These are phyloP conservation scores for Prunella vulgaris DNA, from an alignment of 257 asterid genomes.

Conservation along the genomic window DNA sequence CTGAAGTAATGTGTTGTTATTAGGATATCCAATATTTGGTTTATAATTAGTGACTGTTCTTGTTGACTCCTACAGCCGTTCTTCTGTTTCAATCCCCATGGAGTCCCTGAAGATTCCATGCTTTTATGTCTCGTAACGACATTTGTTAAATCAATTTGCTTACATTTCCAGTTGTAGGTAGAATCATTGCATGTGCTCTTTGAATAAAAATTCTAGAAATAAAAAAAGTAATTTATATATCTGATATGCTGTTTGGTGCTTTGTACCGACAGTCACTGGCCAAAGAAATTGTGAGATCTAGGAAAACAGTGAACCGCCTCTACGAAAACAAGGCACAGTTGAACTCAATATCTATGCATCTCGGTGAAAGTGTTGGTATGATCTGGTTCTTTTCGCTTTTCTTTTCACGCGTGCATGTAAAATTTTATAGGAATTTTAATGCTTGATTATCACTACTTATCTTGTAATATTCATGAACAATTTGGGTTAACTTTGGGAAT, in stretches of 20 bases:
- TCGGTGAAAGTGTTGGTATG: conserved; percentile 96
- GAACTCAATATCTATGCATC: conserved; percentile 95
- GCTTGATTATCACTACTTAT: background rate
- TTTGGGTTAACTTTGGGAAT: background rate
- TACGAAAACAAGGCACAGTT: conserved; percentile 92
- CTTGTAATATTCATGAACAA: background rate
- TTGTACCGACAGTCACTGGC: conserved; percentile 64
- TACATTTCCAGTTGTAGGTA: background rate
- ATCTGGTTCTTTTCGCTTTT: conserved; percentile 15
- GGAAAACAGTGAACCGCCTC: conserved; percentile 72
- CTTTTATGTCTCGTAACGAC: background rate
- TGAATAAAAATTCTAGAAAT: background rate
- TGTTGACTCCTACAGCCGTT: background rate
- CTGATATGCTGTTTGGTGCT: conserved; percentile 13
- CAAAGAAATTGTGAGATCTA: conserved; percentile 83
- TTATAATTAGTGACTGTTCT: background rate
- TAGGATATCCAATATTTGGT: background rate
- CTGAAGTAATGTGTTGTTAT: background rate
- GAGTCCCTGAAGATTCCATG: background rate
- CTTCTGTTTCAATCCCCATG: background rate
- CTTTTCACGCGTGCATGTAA: background rate
- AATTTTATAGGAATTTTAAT: background rate
- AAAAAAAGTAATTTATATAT: background rate
- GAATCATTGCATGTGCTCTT: background rate
- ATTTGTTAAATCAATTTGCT: background rate